Base-by-base conservation (phyloP, 2,329 filamentous ascomycete species). In the Akanthomyces muscarius region DNA sequence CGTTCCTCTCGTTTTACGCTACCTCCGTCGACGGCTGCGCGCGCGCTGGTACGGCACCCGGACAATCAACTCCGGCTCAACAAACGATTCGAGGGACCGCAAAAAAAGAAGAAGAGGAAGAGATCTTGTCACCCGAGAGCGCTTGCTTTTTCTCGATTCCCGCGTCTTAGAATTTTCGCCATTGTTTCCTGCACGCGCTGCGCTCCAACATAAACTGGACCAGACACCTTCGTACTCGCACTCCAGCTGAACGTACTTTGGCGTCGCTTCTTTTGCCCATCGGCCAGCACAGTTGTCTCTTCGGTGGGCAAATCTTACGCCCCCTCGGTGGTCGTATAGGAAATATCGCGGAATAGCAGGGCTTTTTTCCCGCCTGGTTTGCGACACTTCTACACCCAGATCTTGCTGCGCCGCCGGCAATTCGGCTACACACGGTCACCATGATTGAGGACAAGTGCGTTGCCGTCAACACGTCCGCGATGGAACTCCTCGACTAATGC, bases 381-480 rank as follows among this genome's bases (percentile, higher is more conserved):
- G 58, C 58, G 58, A 52, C 36, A 23, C 36, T 50, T 10, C 36
- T 33, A 14, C 25, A 8, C 28, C 53, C 23, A 25, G 28, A 48
- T 42, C 41, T 28, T 62, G 21, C 51, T 48, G 59, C 28, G 21
- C 48, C 21, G 41, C 44, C 41, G 59, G 6, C 51, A 8, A 25
- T 30, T 50, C 36, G 42, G 41, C 48, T 48, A 8, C 41, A 36
- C 7, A 41, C 33, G 10, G 3, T 18, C 21, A 54, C 36, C 61
- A 53, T 57, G 61, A 57, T 57, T 59, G 54, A 63, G 48, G 54
- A 63, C 61, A 63, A 58, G 61, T 63, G 30, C 54, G 54, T 57
- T 21, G 38, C 36, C 30, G 6, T 25, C 54, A 14, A 14, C 48
- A 16, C 25, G 18, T 18, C 21, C 16, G 51, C 25, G 21, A 25